Evolutionary conservation across 345 rosid genomes (phyloP), one percentile per base, ranked within the genome.

Genomic region (Lagerstroemia speciosa): DNA sequence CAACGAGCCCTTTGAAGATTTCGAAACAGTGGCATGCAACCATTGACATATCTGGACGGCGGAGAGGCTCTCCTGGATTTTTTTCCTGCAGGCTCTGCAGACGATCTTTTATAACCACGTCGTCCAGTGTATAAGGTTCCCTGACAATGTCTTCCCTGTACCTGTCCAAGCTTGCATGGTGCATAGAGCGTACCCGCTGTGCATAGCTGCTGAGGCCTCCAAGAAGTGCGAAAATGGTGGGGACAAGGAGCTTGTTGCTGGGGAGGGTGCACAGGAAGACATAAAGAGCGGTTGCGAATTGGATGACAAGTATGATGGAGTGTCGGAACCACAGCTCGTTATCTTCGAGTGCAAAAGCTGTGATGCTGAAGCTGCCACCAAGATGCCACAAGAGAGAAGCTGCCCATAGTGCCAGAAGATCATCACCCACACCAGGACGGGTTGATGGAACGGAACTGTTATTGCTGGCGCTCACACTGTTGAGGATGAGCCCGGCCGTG

Each of bases 391-490:
- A 66, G 45, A 86, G 76, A 76, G 87, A 85, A 1, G 92, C 83
- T 24, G 92, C 83, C 96, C 96, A 87, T 43, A 90, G 76, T 14
- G 89, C 88, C 68, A 87, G 30, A 30, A 90, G 82, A n/a, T 78
- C 75, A 6, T 24, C 33, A 67, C 75, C 76, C 1, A 72, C 67
- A 3, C 63, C 62, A 2, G 9, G 0, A 0, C 2, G 1, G 0
- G 34, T 48, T 19, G n/a, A 3, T 20, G 55, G 20, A 20, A 24
- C 20, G 55, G 24, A 19, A 15, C 24, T 6, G 2, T 14, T 9
- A 3, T 5, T 52, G 69, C 78, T 77, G 0, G 3, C 0, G 0
- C 41, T 67, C 64, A 80, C 74, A 68, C 78, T 78, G 67, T 80
- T 73, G 67, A 91, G 73, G 66, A 90, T 87, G 63, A 80, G 82